These are phyloP conservation scores for Wickerhamia fluorescens DNA, from an alignment of 805 yeast genomes.

Conservation along the genomic window DNA sequence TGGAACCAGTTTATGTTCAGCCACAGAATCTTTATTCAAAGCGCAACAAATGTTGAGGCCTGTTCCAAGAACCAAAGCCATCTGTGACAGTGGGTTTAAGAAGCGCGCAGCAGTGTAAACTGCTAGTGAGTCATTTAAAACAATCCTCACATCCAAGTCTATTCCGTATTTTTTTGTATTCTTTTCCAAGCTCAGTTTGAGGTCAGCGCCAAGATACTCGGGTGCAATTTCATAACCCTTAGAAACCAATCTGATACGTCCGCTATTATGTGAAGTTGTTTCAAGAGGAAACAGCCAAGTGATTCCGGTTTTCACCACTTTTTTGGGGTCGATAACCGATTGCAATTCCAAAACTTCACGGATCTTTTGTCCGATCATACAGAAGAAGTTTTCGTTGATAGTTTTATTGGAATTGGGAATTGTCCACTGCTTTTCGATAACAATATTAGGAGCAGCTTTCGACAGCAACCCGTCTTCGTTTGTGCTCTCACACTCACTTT, in stretches of 20 bases:
- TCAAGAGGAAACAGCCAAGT: constrained; percentile 55
- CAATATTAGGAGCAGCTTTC: constrained; percentile 10
- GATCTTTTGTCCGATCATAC: constrained; percentile 31
- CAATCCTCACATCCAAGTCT: constrained; percentile 32
- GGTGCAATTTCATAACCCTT: constrained; percentile 49
- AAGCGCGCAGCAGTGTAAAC: constrained; percentile 50
- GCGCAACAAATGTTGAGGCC: constrained; percentile 54
- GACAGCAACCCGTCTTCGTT: no score
- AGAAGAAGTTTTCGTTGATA: constrained; percentile 37
- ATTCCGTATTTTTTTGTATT: constrained; percentile 15
- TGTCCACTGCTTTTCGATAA: constrained; percentile 30
- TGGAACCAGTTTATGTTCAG: constrained; percentile 9
- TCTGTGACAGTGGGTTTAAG: constrained; percentile 23
- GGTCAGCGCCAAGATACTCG: constrained; percentile 35
- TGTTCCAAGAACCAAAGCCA: constrained; percentile 64
- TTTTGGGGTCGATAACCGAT: constrained; percentile 5
- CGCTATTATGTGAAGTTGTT: constrained; percentile 34
- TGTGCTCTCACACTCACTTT: no score
- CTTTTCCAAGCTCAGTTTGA: constrained; percentile 35
- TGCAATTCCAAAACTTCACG: constrained; percentile 19
- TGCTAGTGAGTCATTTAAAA: constrained; percentile 62
- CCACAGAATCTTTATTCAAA: constrained; percentile 9
- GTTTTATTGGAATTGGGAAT: constrained; percentile 32
- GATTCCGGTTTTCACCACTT: constrained; percentile 34
- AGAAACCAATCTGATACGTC: constrained; percentile 46